Percentiles rank a stretch among this genome's conserved stretches.
Conservation (phyloP, 1,284 basidiomycete genomes). For the Trichosporon sp. region DNA sequence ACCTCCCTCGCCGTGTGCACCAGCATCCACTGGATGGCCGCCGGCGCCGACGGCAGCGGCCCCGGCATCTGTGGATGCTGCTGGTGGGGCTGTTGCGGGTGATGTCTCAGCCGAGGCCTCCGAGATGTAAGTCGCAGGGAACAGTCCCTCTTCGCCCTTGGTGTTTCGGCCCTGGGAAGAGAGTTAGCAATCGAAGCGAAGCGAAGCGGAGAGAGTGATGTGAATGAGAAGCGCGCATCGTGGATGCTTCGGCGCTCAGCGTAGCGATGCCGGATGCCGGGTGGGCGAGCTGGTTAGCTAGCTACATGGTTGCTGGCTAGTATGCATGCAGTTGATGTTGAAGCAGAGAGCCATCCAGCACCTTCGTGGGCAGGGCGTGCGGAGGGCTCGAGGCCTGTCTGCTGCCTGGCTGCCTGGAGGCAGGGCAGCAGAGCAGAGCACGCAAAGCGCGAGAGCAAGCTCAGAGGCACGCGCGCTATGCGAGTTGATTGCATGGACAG, state of each 20-base stretch:
- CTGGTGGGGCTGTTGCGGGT: conserved; percentile 14
- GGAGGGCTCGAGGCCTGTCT: too few species aligned
- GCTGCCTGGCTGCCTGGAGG: too few species aligned
- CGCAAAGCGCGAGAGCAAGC: too few species aligned
- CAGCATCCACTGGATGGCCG: conserved; percentile 13
- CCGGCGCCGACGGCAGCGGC: neutral
- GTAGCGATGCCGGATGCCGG: too few species aligned
- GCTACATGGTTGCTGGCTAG: too few species aligned
- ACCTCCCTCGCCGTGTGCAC: neutral
- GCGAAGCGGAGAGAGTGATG: neutral
- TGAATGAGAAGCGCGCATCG: neutral
- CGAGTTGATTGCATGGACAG: too few species aligned
- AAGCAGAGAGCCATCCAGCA: too few species aligned
- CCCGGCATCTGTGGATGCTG: conserved; percentile 20
- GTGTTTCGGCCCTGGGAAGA: conserved; percentile 69
- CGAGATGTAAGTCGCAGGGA: conserved; percentile 85
- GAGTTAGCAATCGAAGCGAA: conserved; percentile 7
- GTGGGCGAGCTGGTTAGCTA: too few species aligned
- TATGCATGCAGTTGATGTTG: too few species aligned
- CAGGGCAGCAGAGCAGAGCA: neutral
- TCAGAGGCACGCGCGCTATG: too few species aligned
- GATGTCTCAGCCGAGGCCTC: conserved; percentile 16
- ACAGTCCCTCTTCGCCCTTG: conserved; percentile 75
- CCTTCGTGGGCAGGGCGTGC: too few species aligned
- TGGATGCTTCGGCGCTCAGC: too few species aligned